A percentile compares a stretch with the other conserved stretches of the same genome.
These are phyloP conservation scores for Vitis labrusca DNA, from an alignment of 164 flowering plant species.

Conservation along the genomic window DNA sequence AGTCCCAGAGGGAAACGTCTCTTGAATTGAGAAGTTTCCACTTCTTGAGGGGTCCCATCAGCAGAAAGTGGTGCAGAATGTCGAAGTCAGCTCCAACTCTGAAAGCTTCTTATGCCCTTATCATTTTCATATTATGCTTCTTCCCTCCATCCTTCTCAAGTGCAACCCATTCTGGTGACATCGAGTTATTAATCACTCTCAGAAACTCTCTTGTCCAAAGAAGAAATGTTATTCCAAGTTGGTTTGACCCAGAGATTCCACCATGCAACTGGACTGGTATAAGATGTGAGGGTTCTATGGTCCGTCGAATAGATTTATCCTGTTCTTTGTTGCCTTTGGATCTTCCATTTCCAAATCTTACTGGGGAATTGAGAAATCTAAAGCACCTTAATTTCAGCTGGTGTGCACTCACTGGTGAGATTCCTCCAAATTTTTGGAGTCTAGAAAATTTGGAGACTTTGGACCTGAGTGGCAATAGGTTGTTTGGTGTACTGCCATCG, in stretches of 20 bases:
- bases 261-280: conserved; percentile 68
- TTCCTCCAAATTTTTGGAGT: conserved; percentile 41
- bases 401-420: conserved; percentile 42
- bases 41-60: neutral
- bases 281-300: conserved; percentile 37
- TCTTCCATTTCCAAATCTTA: conserved; percentile 42
- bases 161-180: conserved; percentile 21
- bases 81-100: conserved; percentile 3
- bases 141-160: conserved; percentile 14
- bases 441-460: conserved; percentile 39
- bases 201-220: conserved; percentile 28
- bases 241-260: conserved; percentile 37
- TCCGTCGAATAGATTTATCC: conserved; percentile 37
- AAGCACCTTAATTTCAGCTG: conserved; percentile 50
- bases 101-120: conserved; percentile 1
- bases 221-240: conserved; percentile 32
- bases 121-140: conserved; percentile 10
- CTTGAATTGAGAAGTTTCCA: neutral
- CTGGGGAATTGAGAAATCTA: conserved; percentile 41
- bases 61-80: conserved; percentile 2
- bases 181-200: conserved; percentile 24
- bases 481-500: conserved; percentile 43
- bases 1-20: neutral
- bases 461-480: conserved; percentile 47
- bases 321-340: conserved; percentile 25